phyloP scores from a whole-genome alignment of 148 eudicot genomes.

The Spergularia bocconei region DNA sequence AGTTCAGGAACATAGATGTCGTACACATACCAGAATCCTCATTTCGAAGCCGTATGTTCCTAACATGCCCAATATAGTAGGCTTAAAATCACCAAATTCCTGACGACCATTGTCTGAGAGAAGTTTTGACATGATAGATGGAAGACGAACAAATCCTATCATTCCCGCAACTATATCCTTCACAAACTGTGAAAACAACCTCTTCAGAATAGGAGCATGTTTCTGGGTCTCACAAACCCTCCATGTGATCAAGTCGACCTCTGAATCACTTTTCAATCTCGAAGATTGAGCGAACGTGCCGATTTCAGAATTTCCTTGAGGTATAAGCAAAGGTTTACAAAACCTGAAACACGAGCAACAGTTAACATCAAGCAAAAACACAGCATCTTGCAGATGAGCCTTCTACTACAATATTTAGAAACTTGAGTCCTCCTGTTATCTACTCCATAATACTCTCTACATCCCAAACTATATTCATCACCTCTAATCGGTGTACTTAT shows the following conservation, averaged over 20 bases:
- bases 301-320: conserved; percentile 34
- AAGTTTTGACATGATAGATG: conserved; percentile 80
- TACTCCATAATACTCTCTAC: no score
- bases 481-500: not conserved
- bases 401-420: not conserved
- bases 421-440: not conserved
- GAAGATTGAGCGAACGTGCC: conserved; percentile 30
- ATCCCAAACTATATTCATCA: not conserved
- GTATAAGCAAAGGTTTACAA: conserved; percentile 63
- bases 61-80: conserved; percentile 88
- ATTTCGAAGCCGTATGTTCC: conserved; percentile 94
- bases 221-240: conserved; percentile 44
- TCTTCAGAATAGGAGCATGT: conserved; percentile 63
- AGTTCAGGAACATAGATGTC: not conserved
- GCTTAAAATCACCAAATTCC: conserved; percentile 96
- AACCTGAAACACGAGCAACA: conserved; percentile 47
- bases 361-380: conserved; percentile 11
- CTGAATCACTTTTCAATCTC: conserved; percentile 32
- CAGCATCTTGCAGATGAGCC: conserved; percentile 1
- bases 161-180: conserved; percentile 95
- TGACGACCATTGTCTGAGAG: conserved; percentile 83
- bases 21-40: conserved; percentile 67
- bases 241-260: conserved; percentile 46
- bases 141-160: conserved; percentile 87
- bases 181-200: conserved; percentile 64